Evolutionary conservation across 768 basidiomycete genomes (phyloP), one percentile per base, ranked within the genome.

Genomic region (Rhodosporidiobolus sp.): DNA sequence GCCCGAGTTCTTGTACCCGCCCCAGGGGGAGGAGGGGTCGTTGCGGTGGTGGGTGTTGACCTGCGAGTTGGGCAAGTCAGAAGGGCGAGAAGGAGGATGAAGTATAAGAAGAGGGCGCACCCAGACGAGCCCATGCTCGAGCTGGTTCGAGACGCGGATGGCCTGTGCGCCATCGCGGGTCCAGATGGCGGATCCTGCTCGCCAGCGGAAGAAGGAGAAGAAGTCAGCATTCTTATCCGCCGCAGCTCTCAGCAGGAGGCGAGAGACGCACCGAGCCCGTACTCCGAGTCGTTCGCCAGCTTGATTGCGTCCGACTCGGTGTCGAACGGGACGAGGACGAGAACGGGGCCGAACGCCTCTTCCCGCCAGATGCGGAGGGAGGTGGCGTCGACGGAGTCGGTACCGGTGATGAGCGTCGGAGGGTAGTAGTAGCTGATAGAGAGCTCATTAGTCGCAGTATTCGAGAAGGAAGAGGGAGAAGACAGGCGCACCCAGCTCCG

Each of bases 1-100:
- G 20, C 67, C 64, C 7, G 48, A 52, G n/a, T 65, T n/a, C 28
- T 65, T 63, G 52, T 46, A n/a, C 7, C 79, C 85, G 50, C 78
- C 90, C 91, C 92, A 94, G 52, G 92, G 91, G 45, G 90, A 91
- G 73, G 89, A 89, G 14, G 92, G 92, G 78, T 93, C 91, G 76
- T 94, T 93, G 57, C 91, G 86, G 78, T 94, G 92, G 75, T 92
- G 90, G 0, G 89, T 91, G 79, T 94, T 93, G 49, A 92, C 86
- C 60, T 61, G 60, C 49, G 7, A 50, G 11, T n/a, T n/a, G n/a
- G n/a, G n/a, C n/a, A n/a, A 50, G 45, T 46, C 45, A 46, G 43
- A 9, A 8, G 7, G n/a, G 43, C 6, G n/a, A 10, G 28, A 30
- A 22, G 28, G 26, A 30, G 30, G 32, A 32, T 3, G 30, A 24